phyloP scores from a whole-genome alignment of 1,139 yeast genomes.

The Ogataea hybrid region DNA sequence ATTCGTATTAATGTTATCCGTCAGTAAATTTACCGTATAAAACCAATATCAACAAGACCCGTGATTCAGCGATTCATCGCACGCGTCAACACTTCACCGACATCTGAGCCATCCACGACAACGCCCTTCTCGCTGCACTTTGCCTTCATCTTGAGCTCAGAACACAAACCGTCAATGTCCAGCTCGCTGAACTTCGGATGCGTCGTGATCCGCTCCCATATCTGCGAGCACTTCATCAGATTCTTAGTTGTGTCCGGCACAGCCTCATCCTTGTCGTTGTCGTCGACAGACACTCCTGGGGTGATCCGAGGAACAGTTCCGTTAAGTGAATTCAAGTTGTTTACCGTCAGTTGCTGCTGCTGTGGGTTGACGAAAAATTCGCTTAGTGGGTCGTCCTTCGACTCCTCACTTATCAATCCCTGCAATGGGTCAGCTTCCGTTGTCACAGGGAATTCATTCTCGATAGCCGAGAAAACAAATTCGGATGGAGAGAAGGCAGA shows the following conservation, averaged over 20 bases:
- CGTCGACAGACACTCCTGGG: slow-evolving; percentile 4
- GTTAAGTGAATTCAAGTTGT: slow-evolving; percentile 17
- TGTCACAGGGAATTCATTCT: slow-evolving; percentile 20
- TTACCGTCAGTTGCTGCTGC: slow-evolving; percentile 13
- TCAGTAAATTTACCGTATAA: too few species aligned
- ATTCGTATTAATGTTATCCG: too few species aligned
- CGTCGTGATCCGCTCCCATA: slow-evolving; percentile 93
- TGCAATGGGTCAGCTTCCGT: slow-evolving; percentile 29
- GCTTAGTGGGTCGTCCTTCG: slow-evolving; percentile 62
- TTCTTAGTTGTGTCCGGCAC: slow-evolving; percentile 54
- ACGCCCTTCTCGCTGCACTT: slow-evolving; percentile 93
- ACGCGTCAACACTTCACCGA: slow-evolving; percentile 57
- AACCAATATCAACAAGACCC: not conserved
- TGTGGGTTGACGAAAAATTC: slow-evolving; percentile 11
- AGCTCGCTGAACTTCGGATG: slow-evolving; percentile 93
- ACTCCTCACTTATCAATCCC: slow-evolving; percentile 56
- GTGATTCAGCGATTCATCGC: slow-evolving; percentile 12
- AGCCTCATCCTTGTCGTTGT: slow-evolving; percentile 33
- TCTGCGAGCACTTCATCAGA: slow-evolving; percentile 75
- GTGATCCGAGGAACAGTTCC: slow-evolving; percentile 8
- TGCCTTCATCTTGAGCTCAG: slow-evolving; percentile 87
- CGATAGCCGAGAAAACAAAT: slow-evolving; percentile 11
- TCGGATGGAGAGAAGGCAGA: slow-evolving; percentile 17
- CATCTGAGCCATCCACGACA: slow-evolving; percentile 77
- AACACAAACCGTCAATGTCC: slow-evolving; percentile 91